Evolutionary conservation across 2,329 filamentous ascomycete genomes (phyloP), one percentile per base, ranked within the genome.

Genomic region (Ophiostoma angusticollis): DNA sequence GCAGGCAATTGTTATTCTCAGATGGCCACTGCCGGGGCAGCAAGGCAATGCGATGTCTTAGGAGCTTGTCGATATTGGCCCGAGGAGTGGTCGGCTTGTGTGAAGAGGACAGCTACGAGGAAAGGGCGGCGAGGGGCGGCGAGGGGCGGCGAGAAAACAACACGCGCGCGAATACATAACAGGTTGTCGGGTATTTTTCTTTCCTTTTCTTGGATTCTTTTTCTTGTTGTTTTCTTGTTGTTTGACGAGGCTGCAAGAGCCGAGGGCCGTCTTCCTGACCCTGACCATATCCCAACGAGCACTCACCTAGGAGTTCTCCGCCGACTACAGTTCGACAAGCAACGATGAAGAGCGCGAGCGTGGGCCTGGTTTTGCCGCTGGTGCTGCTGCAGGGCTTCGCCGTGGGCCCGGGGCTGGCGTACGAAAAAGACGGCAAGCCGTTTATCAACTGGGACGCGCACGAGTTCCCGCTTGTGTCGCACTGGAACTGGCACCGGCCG

Each of bases 401-500:
- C 9, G n/a, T 8, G 12, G 9, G 17, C 18, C 31, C 22, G 1
- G 24, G 12, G 7, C 22, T 6, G 5, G 37, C 30, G 12, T 39
- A 39, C 30, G 37, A 39, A 29, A 33, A 33, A 24, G 30, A 11
- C 37, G 37, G 37, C 39, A 41, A 41, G 19, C 44, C 42, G 7
- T 46, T 31, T 24, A 50, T 50, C 29, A 54, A 55, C 49, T 55
- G 53, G 53, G 52, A 54, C 40, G 40, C 53, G 3, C 49, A 45
- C 34, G 47, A 50, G 21, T 42, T 50, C 25, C 50, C 51, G 14
- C 49, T 54, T 3, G 52, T 55, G 3, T 46, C 52, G 2, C 43
- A 41, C 33, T 58, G 55, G 50, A 41, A 46, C 28, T 57, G 56
- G 53, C 45, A 47, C 9, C 47, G 50, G 24, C 52, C 54, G 2